A percentile compares a stretch with the other conserved stretches of the same genome.
Conservation (phyloP, 345 rosid genomes). For the Syzygium oleosum region DNA sequence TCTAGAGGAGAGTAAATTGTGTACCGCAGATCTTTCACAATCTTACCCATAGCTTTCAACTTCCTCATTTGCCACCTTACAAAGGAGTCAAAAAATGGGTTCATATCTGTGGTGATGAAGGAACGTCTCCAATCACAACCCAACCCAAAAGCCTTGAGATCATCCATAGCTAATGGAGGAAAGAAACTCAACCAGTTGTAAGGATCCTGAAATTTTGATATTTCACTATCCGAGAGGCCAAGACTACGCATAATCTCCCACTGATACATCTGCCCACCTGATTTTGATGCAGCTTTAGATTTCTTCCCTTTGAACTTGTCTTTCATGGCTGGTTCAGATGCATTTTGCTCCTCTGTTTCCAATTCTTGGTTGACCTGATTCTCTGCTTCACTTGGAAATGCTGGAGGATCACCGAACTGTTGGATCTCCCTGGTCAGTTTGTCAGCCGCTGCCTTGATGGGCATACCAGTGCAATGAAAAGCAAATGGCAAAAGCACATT, state of each 20-base stretch:
- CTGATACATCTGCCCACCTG: slow-evolving; percentile 70
- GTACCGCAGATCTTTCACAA: slow-evolving; percentile 75
- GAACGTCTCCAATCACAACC: slow-evolving; percentile 96
- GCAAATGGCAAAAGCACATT: slow-evolving; percentile 85
- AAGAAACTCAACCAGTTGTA: slow-evolving; percentile 69
- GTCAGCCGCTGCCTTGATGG: slow-evolving; percentile 94
- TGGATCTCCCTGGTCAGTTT: slow-evolving; percentile 70
- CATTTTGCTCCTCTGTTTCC: slow-evolving; percentile 25
- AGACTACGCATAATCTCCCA: slow-evolving; percentile 98
- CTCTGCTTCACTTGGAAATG: slow-evolving; percentile 35
- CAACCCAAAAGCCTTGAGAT: slow-evolving; percentile 78
- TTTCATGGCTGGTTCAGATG: slow-evolving; percentile 15
- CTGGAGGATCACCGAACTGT: slow-evolving; percentile 70
- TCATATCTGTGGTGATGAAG: slow-evolving; percentile 75
- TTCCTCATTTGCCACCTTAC: slow-evolving; percentile 94
- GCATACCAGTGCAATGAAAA: slow-evolving; percentile 97
- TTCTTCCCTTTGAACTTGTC: slow-evolving; percentile 78
- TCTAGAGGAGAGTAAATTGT: slow-evolving; percentile 85
- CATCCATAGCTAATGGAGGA: slow-evolving; percentile 72
- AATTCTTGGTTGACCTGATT: slow-evolving; percentile 12
- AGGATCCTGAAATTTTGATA: slow-evolving; percentile 63
- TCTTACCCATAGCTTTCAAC: slow-evolving; percentile 78
- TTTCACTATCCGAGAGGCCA: slow-evolving; percentile 67
- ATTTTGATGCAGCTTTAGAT: slow-evolving; percentile 79
- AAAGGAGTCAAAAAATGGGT: slow-evolving; percentile 72